Evolutionary conservation across 108 stramenopile genomes (phyloP).

Genomic region (Parmales sp.): DNA sequence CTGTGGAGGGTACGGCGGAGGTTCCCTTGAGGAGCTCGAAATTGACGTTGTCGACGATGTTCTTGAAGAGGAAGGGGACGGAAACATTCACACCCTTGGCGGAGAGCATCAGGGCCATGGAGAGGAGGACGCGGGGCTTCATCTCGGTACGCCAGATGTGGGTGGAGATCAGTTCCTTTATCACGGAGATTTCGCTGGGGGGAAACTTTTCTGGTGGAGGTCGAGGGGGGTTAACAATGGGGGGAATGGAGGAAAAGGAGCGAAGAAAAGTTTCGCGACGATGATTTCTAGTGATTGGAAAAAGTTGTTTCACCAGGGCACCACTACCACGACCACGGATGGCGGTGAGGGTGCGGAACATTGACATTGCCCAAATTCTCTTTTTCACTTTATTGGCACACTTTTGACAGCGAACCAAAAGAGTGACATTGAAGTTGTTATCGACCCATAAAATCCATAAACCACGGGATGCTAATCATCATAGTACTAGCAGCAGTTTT

Average conservation of each 20-base stretch:
- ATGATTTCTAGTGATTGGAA: too few relatives aligned
- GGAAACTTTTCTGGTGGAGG: background rate
- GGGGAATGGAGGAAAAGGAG: background rate
- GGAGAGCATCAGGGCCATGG: conserved; percentile 72
- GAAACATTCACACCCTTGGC: conserved; percentile 86
- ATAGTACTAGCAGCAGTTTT: too few relatives aligned
- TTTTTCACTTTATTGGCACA: too few relatives aligned
- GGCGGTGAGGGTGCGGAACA: too few relatives aligned
- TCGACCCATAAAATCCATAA: too few relatives aligned
- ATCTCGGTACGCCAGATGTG: background rate
- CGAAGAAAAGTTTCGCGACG: background rate
- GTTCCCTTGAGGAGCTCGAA: conserved; percentile 14
- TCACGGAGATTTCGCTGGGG: background rate
- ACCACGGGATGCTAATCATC: too few relatives aligned
- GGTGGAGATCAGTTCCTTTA: background rate
- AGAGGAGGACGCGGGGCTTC: conserved; percentile 47
- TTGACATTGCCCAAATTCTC: too few relatives aligned
- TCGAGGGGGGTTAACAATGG: background rate
- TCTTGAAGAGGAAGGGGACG: conserved; percentile 92
- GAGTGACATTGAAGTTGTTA: too few relatives aligned
- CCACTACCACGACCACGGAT: too few relatives aligned
- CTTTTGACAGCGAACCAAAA: too few relatives aligned
- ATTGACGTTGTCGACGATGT: conserved; percentile 59
- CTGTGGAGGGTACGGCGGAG: background rate
- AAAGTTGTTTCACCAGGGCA: too few relatives aligned